Evolutionary conservation across 2,329 filamentous ascomycete species (phyloP).

Genomic region (Xylariaceae sp.): DNA sequence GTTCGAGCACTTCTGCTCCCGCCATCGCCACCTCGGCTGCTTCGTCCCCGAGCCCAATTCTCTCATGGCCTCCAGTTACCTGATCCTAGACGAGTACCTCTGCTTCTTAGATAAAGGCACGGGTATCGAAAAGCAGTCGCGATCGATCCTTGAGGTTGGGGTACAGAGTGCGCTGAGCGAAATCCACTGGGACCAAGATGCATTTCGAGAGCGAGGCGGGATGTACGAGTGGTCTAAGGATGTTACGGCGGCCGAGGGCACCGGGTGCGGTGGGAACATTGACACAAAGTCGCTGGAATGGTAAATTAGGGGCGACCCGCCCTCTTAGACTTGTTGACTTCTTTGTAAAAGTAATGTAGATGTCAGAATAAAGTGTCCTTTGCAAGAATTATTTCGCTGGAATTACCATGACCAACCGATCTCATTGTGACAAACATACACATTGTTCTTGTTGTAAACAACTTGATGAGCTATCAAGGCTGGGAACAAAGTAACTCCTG

Average conservation of each 20-base stretch:
- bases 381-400: too few relatives aligned
- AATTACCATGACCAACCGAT: too few relatives aligned
- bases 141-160: constrained; percentile 41
- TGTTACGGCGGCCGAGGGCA: not conserved
- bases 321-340: too few relatives aligned
- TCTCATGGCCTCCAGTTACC: constrained; percentile 45
- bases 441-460: too few relatives aligned
- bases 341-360: too few relatives aligned
- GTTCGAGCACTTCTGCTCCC: constrained; percentile 40
- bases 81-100: constrained; percentile 48
- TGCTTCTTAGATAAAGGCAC: constrained; percentile 43
- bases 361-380: too few relatives aligned
- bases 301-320: too few relatives aligned
- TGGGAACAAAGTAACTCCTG: too few relatives aligned
- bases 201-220: constrained; percentile 40
- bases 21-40: constrained; percentile 35
- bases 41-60: constrained; percentile 46
- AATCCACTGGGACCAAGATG: constrained; percentile 41
- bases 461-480: too few relatives aligned
- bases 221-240: constrained; percentile 43
- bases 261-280: not conserved
- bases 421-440: too few relatives aligned
- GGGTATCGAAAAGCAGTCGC: constrained; percentile 27
- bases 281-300: too few relatives aligned
- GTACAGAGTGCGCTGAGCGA: constrained; percentile 40